Evolutionary conservation across 768 basidiomycete genomes (phyloP).

Genomic region (Lactifluus hygrophoroides): DNA sequence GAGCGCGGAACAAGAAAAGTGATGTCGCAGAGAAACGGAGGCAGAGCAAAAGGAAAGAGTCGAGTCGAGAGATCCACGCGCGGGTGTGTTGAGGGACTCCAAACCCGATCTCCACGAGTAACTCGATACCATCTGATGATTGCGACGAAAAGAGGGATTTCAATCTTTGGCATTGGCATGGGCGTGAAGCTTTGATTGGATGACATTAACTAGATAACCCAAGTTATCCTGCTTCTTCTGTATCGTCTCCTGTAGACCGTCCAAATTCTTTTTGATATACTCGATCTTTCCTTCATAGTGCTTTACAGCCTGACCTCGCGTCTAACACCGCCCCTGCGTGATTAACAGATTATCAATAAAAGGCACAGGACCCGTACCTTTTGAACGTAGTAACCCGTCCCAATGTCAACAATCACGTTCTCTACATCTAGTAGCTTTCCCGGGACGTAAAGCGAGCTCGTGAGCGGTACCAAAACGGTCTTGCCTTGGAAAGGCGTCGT

Average conservation of each 20-base stretch:
- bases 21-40: too few relatives aligned
- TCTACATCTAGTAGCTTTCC: slow-evolving; percentile 78
- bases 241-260: slow-evolving; percentile 81
- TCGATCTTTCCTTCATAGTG: slow-evolving; percentile 78
- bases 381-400: slow-evolving; percentile 93
- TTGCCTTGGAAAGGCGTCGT: slow-evolving; percentile 63
- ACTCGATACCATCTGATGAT: too few relatives aligned
- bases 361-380: slow-evolving; percentile 55
- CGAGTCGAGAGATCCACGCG: too few relatives aligned
- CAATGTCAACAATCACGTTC: slow-evolving; percentile 89
- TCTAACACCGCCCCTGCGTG: slow-evolving; percentile 40
- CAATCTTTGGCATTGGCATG: slow-evolving; percentile 18
- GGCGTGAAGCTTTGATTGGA: slow-evolving; percentile 54
- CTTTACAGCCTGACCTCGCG: slow-evolving; percentile 66
- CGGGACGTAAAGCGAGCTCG: slow-evolving; percentile 91
- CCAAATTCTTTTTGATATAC: slow-evolving; percentile 76
- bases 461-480: slow-evolving; percentile 84
- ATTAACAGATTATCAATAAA: background rate
- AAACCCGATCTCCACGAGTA: too few relatives aligned
- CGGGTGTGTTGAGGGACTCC: too few relatives aligned
- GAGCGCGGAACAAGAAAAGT: too few relatives aligned
- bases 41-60: too few relatives aligned
- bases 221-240: slow-evolving; percentile 87
- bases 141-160: background rate
- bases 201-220: slow-evolving; percentile 59